These are phyloP conservation scores for Kuraishia piskuri DNA, from an alignment of 805 yeast species.

Conservation along the genomic window DNA sequence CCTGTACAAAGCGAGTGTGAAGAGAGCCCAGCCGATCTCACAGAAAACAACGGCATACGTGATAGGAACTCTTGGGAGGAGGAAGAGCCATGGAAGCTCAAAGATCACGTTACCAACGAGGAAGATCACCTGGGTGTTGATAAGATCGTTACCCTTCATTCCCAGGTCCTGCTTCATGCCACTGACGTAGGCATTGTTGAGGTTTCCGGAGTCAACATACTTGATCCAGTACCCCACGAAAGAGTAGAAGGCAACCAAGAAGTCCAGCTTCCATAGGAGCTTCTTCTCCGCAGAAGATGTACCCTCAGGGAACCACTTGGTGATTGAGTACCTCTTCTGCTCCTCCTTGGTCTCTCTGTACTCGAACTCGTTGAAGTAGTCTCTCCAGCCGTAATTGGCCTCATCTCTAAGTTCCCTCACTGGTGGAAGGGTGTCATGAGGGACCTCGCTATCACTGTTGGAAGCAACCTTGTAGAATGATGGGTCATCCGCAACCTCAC, in stretches of 20 bases:
- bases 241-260: constrained; percentile 18
- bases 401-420: constrained; percentile 38
- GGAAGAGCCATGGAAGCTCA: constrained; percentile 54
- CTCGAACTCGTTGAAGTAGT: constrained; percentile 49
- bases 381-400: constrained; percentile 40
- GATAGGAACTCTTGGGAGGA: constrained; percentile 47
- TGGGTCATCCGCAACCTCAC: constrained; percentile 1
- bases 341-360: constrained; percentile 30
- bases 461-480: neutral
- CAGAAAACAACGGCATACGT: constrained; percentile 41
- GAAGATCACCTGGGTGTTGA: constrained; percentile 49
- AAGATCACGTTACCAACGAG: constrained; percentile 51
- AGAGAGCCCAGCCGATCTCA: constrained; percentile 62
- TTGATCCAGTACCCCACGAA: constrained; percentile 24
- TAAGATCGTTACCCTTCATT: constrained; percentile 54
- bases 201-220: constrained; percentile 47
- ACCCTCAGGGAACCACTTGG: constrained; percentile 20
- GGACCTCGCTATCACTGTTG: neutral
- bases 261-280: constrained; percentile 22
- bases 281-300: constrained; percentile 22
- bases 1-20: constrained; percentile 48
- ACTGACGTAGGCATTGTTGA: constrained; percentile 53
- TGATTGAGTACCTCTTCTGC: constrained; percentile 20
- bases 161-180: constrained; percentile 45
- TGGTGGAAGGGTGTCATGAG: neutral